Evolutionary conservation across 352 stramenopile genomes (phyloP), one percentile per base, ranked within the genome.

Genomic region (Plasmopara viticola): DNA sequence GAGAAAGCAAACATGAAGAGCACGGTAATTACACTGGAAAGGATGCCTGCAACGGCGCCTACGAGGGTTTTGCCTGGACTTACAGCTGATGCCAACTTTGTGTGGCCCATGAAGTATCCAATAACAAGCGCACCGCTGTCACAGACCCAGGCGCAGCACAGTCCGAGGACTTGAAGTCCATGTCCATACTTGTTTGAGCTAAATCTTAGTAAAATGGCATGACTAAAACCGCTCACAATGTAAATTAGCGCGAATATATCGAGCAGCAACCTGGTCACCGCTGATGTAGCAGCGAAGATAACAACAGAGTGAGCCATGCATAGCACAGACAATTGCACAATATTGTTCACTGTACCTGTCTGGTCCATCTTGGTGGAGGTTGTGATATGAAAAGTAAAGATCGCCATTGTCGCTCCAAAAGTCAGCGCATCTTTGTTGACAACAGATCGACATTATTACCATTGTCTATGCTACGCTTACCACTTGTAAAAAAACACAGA

Each of bases 21-120:
- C 7, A 86, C 79, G 2, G 77, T 86, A 4, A 44, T 28, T 5
- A 79, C 53, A 44, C 74, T 86, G 2, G 72, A 79, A 2, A 65
- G 31, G 12, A 90, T 51, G 14, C 79, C 75, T 20, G 70, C 72
- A 14, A 84, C 40, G 0, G 72, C 77, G 3, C 79, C 79, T 0
- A 80, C 66, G 2, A 78, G 44, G 0, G 79, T 90, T 53, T 90
- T 90, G 10, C 77, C 74, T n/a, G 79, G 79, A 57, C 75, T 87
- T 46, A 90, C 67, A 28, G 64, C 49, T 0, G 74, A 67, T n/a
- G 76, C 73, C n/a, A 90, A 62, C 53, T 85, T 86, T 13, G 53
- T 53, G 9, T 65, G 42, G n/a, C 79, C 79, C 51, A 84, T 66
- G 15, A 82, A 68, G 1, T 66, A 71, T 1, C 79, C 79, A 7